These are phyloP conservation scores for Pichia sorboxylosa DNA, from an alignment of 1,139 yeast species.

Conservation along the genomic window DNA sequence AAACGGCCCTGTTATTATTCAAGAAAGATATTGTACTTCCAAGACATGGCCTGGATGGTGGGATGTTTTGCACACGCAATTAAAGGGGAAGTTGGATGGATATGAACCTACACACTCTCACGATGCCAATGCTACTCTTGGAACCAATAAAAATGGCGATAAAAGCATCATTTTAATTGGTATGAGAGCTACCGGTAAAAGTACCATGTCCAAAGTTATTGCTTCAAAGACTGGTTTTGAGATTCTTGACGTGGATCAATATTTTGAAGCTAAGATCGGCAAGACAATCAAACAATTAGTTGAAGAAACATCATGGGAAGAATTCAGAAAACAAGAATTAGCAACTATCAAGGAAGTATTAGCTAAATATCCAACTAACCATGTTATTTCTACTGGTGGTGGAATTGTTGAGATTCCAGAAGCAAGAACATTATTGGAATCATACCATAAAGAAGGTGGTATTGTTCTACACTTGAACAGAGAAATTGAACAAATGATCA, in stretches of 20 bases:
- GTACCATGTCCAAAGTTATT: constrained; percentile 75
- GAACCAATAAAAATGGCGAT: constrained; percentile 26
- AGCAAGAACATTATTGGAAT: constrained; percentile 53
- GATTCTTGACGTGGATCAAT: constrained; percentile 66
- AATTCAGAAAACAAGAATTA: constrained; percentile 63
- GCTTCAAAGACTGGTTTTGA: constrained; percentile 62
- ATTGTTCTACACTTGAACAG: constrained; percentile 86
- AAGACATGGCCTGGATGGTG: constrained; percentile 99
- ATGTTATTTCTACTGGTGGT: constrained; percentile 89
- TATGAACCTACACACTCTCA: constrained; percentile 31
- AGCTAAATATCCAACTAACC: constrained; percentile 36
- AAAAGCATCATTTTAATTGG: constrained; percentile 78
- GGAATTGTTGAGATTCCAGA: constrained; percentile 76
- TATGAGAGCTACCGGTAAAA: constrained; percentile 97
- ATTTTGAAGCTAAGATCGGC: constrained; percentile 46
- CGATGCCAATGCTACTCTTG: constrained; percentile 6
- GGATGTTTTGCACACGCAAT: constrained; percentile 71
- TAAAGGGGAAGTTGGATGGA: constrained; percentile 62
- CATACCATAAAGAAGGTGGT: constrained; percentile 46
- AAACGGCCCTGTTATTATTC: constrained; percentile 50
- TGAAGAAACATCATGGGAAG: constrained; percentile 71
- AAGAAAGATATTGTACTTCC: constrained; percentile 86
- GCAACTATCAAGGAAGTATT: constrained; percentile 44
- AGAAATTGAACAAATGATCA: constrained; percentile 68
- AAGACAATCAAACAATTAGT: constrained; percentile 57